Conservation (phyloP, 1,139 yeast genomes). For the Suhomyces kunorum region DNA sequence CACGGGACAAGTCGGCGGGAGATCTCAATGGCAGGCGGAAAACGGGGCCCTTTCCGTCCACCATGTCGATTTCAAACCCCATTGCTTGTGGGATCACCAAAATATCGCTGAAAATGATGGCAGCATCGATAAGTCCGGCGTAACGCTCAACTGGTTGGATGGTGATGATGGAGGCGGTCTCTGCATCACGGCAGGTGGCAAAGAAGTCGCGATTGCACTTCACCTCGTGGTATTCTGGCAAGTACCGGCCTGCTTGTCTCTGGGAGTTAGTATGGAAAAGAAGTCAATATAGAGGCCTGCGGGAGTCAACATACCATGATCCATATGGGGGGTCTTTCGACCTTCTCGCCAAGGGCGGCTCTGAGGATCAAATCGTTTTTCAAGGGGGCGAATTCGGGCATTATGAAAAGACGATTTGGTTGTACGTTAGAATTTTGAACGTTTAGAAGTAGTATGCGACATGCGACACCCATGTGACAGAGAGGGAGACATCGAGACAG, state of each 20-base stretch:
- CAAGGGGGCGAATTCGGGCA: constrained; percentile 60
- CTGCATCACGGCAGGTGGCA: constrained; percentile 91
- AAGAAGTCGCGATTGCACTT: constrained; percentile 89
- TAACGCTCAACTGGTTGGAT: constrained; percentile 93
- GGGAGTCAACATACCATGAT: constrained; percentile 63
- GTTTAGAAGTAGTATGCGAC: too few species aligned
- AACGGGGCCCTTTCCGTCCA: constrained; percentile 93
- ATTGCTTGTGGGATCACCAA: constrained; percentile 97
- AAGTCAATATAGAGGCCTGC: background rate
- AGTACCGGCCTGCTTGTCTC: constrained; percentile 87
- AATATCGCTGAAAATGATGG: constrained; percentile 93
- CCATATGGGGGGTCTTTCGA: constrained; percentile 98
- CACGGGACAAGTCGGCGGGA: constrained; percentile 63
- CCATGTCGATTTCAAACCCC: constrained; percentile 94
- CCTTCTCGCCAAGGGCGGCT: constrained; percentile 81
- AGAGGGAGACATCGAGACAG: too few species aligned
- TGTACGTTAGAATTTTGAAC: too few species aligned
- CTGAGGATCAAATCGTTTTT: constrained; percentile 87
- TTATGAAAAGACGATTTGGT: constrained; percentile 13
- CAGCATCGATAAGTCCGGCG: constrained; percentile 90
- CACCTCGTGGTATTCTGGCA: constrained; percentile 89
- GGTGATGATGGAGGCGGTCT: constrained; percentile 88
- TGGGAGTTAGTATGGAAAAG: constrained; percentile 18
- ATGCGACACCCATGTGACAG: too few species aligned
- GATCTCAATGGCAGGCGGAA: constrained; percentile 84